Evolutionary conservation across 2,329 filamentous ascomycete genomes (phyloP).

Genomic region (Chrysoporthe deuterocubensis): DNA sequence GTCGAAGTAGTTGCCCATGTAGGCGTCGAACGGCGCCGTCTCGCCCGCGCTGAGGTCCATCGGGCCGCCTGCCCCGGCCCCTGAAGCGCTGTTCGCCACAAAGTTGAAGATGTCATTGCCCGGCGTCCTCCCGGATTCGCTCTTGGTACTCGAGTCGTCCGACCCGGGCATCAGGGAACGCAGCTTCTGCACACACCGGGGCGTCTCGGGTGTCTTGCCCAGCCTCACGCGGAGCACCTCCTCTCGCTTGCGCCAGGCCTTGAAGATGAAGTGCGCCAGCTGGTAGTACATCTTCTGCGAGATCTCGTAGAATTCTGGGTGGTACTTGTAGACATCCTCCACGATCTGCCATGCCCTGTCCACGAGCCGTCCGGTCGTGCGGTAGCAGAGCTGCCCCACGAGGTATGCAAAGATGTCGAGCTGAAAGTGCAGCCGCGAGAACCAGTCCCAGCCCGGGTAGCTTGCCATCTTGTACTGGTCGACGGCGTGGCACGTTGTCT

Average conservation of each 20-base stretch:
- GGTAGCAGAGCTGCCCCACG: conserved; percentile 56
- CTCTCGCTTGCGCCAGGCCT: conserved; percentile 58
- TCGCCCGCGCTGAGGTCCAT: conserved; percentile 30
- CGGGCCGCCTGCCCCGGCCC: conserved; percentile 5
- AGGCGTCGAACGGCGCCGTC: conserved; percentile 43
- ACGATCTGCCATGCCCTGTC: conserved; percentile 58
- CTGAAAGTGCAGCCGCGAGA: conserved; percentile 58
- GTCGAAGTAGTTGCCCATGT: conserved; percentile 50
- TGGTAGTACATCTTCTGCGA: conserved; percentile 49
- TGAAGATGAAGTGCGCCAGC: conserved; percentile 53
- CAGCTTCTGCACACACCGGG: conserved; percentile 51
- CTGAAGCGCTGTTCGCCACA: neutral
- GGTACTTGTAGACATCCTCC: conserved; percentile 51
- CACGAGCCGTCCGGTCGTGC: conserved; percentile 52
- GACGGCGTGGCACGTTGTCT: conserved; percentile 52
- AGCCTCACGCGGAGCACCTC: conserved; percentile 39
- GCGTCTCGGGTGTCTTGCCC: conserved; percentile 46
- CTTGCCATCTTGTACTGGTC: conserved; percentile 48
- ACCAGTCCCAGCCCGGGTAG: conserved; percentile 59
- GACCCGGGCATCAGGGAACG: conserved; percentile 44
- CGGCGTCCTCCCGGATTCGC: conserved; percentile 32
- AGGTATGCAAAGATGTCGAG: conserved; percentile 60
- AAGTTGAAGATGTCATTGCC: conserved; percentile 19
- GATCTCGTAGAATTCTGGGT: conserved; percentile 54
- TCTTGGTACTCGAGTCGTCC: conserved; percentile 40